Evolutionary conservation across 2,329 filamentous ascomycete species (phyloP), one percentile per base, ranked within the genome.

Genomic region (Hirsutella thompsonii): DNA sequence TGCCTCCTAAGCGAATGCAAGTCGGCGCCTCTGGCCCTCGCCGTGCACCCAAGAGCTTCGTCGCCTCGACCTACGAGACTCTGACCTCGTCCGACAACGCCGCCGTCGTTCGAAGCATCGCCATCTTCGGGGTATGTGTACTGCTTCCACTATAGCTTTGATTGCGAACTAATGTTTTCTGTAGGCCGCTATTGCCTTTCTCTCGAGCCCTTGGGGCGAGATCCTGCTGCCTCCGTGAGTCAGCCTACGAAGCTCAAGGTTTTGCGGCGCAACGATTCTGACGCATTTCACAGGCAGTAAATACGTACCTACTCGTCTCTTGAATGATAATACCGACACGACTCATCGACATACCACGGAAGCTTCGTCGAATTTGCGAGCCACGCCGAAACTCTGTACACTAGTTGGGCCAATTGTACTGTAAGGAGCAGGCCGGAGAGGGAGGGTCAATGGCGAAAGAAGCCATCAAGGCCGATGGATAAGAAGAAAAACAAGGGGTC

Each of bases 41-140:
- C 35, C 60, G 62, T 47, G 57, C 66, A 38, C 59, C 64, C 45
- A 61, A 63, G 46, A 72, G 79, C 47, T 69, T 75, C 59, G 50
- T 82, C 48, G 66, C 65, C 51, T 67, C 67, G 43, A 68, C 74
- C 49, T 83, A 82, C 60, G 68, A 72, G 45, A 67, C 75, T 49
- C 54, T 83, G 54, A 83, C 77, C 42, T 72, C 74, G 21, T 61
- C 79, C 28, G 81, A 85, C 55, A 84, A 85, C 61, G 70, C 76
- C 38, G 72, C 77, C 42, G 72, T 83, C 42, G 79, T 84, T 45
- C 72, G 76, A 52, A 83, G 79, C 55, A 63, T 84, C 49, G 68
- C 74, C 47, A 59, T 83, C 52, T 84, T 84, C 55, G 79, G 78
- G 42, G 79, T 84, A 69, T 57, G 79, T 67, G 13, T 16, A 18